Base-by-base conservation (phyloP, 2,329 filamentous ascomycete genomes). In the Xylariaceae sp. region DNA sequence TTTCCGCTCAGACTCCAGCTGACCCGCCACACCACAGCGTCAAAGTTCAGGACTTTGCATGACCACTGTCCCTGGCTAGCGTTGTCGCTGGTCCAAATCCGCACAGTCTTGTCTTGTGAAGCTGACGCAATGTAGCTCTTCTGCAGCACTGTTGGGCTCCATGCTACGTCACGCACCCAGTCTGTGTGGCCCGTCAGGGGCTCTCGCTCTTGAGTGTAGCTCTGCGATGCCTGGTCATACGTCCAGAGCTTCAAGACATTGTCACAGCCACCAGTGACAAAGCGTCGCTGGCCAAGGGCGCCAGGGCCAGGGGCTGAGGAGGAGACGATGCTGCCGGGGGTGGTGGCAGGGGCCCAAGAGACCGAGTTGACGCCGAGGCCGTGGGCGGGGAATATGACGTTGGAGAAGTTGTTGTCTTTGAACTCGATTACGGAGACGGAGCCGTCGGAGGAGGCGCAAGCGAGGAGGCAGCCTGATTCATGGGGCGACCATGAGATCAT, bases 1-100 rank as follows among this genome's bases (percentile, higher is more conserved):
- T 99, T 99, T 47, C 94, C 94, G 71, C 90, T 96, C 68, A 97
- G 78, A 64, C 91, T 96, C 94, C 94, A 99, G 79, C 90, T 97
- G 42, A 97, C 94, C 50, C 94, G 86, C 94, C 94, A 99, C 53
- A 96, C 82, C 43, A 92, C 87, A 5, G 88, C 85, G 56, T 97
- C 93, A 63, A 99, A 96, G 64, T 87, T 84, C 59, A 99, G 80
- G 39, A 88, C 84, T 71, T 95, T 94, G 72, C 83, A 86, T 53
- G 86, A 84, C 94, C 94, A 99, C 65, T 90, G 84, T 19, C 81
- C 82, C 14, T 83, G 75, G 66, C 78, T 82, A 53, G 80, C 76
- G 22, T 81, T 74, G 63, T 90, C 87, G 28, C 82, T 86, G 10
- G 93, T 97, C 94, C 94, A 99, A 74, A 99, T 97, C 61, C 91